phyloP scores from a whole-genome alignment of 805 yeast genomes.

The Starmerella floricola region DNA sequence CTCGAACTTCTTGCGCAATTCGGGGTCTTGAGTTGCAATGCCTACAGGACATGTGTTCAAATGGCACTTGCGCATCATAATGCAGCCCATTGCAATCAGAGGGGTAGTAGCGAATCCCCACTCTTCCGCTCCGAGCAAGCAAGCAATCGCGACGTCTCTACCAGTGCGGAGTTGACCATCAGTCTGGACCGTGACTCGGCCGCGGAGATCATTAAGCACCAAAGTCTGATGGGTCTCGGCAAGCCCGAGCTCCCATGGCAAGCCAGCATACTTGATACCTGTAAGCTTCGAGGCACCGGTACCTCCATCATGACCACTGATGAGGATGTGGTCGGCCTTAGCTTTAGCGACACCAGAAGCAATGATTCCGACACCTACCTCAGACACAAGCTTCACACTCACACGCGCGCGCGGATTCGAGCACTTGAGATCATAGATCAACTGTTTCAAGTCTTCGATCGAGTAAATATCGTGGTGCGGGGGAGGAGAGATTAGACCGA shows the following conservation, averaged over 20 bases:
- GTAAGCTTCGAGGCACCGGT: slow-evolving; percentile 99
- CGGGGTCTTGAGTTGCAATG: slow-evolving; percentile 97
- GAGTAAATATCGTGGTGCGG: slow-evolving; percentile 98
- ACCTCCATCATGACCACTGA: slow-evolving; percentile 99
- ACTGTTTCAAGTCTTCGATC: slow-evolving; percentile 92
- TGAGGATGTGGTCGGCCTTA: slow-evolving; percentile 89
- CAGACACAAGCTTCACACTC: slow-evolving; percentile 91
- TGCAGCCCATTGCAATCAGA: slow-evolving; percentile 92
- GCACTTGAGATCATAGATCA: slow-evolving; percentile 91
- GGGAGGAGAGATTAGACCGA: slow-evolving; percentile 94
- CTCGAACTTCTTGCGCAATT: slow-evolving; percentile 74
- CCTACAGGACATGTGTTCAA: slow-evolving; percentile 94
- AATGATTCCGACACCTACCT: slow-evolving; percentile 97
- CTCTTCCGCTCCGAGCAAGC: slow-evolving; percentile 94
- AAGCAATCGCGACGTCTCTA: slow-evolving; percentile 91
- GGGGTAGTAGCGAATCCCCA: slow-evolving; percentile 98
- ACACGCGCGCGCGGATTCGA: slow-evolving; percentile 95
- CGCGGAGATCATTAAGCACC: slow-evolving; percentile 89
- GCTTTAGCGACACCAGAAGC: slow-evolving; percentile 99
- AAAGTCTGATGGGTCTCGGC: slow-evolving; percentile 97
- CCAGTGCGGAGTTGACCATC: slow-evolving; percentile 98
- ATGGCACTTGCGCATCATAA: slow-evolving; percentile 92
- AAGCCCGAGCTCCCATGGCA: slow-evolving; percentile 97
- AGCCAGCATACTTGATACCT: slow-evolving; percentile 91
- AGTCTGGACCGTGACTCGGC: slow-evolving; percentile 91